phyloP scores from a whole-genome alignment of 495 filamentous ascomycete genomes.

The Filosporella fistucella region DNA sequence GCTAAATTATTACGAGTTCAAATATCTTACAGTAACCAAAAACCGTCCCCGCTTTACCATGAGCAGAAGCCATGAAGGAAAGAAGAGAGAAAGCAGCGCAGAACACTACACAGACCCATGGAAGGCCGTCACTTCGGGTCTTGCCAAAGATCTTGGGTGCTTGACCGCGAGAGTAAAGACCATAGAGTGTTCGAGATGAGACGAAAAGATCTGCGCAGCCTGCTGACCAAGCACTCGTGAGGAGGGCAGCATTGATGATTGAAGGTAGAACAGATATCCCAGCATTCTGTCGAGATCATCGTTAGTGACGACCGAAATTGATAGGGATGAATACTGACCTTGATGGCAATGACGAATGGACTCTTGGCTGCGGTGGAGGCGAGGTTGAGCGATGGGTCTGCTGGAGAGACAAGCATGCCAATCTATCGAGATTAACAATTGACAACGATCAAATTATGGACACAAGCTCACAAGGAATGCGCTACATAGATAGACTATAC shows the following conservation, averaged over 20 bases:
- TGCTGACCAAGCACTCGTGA: conserved; percentile 67
- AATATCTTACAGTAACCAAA: no score
- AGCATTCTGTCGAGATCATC: no score
- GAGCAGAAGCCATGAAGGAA: conserved; percentile 46
- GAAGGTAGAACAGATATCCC: conserved; percentile 56
- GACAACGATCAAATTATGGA: no score
- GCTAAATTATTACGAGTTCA: no score
- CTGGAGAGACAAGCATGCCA: no score
- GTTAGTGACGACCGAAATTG: no score
- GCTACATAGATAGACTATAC: no score
- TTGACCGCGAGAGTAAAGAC: conserved; percentile 55
- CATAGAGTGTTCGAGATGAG: conserved; percentile 58
- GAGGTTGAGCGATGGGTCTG: no score
- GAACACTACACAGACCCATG: conserved; percentile 48
- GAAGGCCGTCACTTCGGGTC: conserved; percentile 54
- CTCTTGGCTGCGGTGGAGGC: conserved; percentile 52
- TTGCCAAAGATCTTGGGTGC: conserved; percentile 50
- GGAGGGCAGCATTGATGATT: conserved; percentile 61
- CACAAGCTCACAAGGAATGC: no score
- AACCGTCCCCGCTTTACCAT: conserved; percentile 47
- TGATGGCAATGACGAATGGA: conserved; percentile 66
- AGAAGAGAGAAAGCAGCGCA: conserved; percentile 45
- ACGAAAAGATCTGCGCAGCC: conserved; percentile 55
- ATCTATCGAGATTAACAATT: no score
- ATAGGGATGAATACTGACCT: no score